Base-by-base conservation (phyloP, 1,139 yeast genomes). In the Lodderomyces oxycetoniae region DNA sequence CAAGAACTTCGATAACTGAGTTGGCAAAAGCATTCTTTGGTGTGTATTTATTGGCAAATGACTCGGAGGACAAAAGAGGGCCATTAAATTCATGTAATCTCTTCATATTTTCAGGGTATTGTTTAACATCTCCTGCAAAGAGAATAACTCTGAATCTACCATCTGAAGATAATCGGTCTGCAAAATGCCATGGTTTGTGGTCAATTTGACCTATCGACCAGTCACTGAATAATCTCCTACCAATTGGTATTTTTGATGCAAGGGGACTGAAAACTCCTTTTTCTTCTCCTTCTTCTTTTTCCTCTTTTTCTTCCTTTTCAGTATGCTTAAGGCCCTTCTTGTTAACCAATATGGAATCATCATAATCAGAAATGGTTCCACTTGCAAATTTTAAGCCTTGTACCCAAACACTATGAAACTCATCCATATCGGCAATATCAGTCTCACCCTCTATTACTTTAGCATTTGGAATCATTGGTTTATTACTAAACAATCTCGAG, bases 331-430 rank as follows among this genome's bases (percentile, higher is more conserved):
- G 17, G 15, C 35, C 35, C 4, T 30, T 15, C 19, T 34, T 37
- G 16, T 35, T 31, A 16, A 43, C 40, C 32, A 49, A 32, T 6
- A 43, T 12, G 5, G 62, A 57, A 15, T 42, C 42, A 13, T 35
- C 30, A 37, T 59, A 59, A 40, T 59, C 60, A 17, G 55, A 58
- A 31, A 49, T 52, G 13, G 57, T 49, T 27, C 64, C 64, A n/a
- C 60, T 53, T 7, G 63, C 61, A 44, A 59, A 59, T 32, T 47
- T 52, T 28, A 46, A 47, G 19, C 63, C 62, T 38, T 46, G 49
- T 25, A 41, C 46, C 38, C 53, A 59, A 16, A 50, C 53, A 8
- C 42, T 35, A 15, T 53, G 55, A 41, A 59, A 57, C 32, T 56
- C 61, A 26, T 47, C 49, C 40, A 56, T 46, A 32, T 52, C 52